These are phyloP conservation scores for Aspergillus egyptiacus DNA, from an alignment of 495 filamentous ascomycete genomes.

Conservation along the genomic window DNA sequence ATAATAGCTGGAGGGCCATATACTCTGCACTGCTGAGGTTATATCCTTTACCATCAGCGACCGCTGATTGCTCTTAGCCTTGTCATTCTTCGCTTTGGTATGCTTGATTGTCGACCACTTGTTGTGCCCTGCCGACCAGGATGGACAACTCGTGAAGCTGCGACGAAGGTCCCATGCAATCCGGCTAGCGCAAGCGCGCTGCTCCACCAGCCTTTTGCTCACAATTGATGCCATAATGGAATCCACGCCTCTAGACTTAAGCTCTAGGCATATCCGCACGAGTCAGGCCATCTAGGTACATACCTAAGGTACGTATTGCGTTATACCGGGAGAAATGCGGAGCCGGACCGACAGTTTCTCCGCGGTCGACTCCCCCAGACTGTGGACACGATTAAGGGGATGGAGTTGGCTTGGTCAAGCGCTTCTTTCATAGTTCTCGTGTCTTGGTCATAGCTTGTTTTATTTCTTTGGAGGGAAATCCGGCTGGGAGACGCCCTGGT, in stretches of 20 bases:
- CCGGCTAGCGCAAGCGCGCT: conserved; percentile 7
- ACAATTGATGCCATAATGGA: conserved; percentile 19
- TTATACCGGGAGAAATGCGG: conserved; percentile 3
- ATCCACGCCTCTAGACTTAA: too few species aligned
- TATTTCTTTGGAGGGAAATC: conserved; percentile 2
- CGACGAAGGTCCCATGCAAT: conserved; percentile 21
- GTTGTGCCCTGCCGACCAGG: conserved; percentile 65
- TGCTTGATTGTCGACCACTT: conserved; percentile 95
- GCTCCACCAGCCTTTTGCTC: conserved; percentile 13
- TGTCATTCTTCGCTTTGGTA: conserved; percentile 79
- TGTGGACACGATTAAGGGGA: conserved; percentile 11
- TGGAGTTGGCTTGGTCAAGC: not conserved
- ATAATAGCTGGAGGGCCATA: conserved; percentile 6
- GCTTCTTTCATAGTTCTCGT: not conserved
- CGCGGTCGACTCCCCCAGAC: conserved; percentile 29
- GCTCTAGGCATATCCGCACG: too few species aligned
- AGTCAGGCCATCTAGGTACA: not conserved
- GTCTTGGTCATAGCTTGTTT: conserved; percentile 1
- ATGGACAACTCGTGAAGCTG: conserved; percentile 47
- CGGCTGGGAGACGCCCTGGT: conserved; percentile 23
- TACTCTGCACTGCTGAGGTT: conserved; percentile 50
- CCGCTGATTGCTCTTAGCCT: conserved; percentile 46
- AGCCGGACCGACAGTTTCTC: conserved; percentile 36
- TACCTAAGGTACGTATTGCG: too few species aligned
- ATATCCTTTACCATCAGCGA: conserved; percentile 48